Conservation (phyloP, 2,329 filamentous ascomycete species). For the Colletotrichum sp. region DNA sequence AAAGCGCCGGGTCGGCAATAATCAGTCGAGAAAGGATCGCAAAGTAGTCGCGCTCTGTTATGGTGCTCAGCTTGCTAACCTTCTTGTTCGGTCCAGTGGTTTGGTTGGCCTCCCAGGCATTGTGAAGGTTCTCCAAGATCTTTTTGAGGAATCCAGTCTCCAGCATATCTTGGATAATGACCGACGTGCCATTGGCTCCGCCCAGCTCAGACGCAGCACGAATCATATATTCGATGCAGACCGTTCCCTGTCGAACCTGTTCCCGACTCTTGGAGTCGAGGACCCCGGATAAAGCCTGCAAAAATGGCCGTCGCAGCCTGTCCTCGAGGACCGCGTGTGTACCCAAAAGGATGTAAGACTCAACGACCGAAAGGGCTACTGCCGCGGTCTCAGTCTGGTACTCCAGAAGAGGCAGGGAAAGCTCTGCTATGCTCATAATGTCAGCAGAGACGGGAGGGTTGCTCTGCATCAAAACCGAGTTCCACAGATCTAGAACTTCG, state of each 20-base stretch:
- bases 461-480: slow-evolving; percentile 72
- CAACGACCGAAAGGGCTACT: slow-evolving; percentile 67
- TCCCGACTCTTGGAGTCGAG: slow-evolving; percentile 62
- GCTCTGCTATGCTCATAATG: slow-evolving; percentile 67
- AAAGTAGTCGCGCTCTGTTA: slow-evolving; percentile 86
- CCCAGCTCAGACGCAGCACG: slow-evolving; percentile 67
- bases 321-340: slow-evolving; percentile 70
- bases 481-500: slow-evolving; percentile 91
- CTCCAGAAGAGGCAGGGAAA: slow-evolving; percentile 69
- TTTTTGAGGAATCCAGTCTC: slow-evolving; percentile 66
- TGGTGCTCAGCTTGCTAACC: slow-evolving; percentile 71
- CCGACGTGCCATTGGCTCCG: slow-evolving; percentile 62
- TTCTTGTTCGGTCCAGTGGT: slow-evolving; percentile 81
- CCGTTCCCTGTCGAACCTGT: slow-evolving; percentile 61
- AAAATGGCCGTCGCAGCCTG: slow-evolving; percentile 53
- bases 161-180: slow-evolving; percentile 71
- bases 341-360: slow-evolving; percentile 74
- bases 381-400: slow-evolving; percentile 68
- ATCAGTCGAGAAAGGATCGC: slow-evolving; percentile 80
- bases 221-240: slow-evolving; percentile 70
- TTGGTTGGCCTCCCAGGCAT: slow-evolving; percentile 76
- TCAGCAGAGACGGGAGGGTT: slow-evolving; percentile 64
- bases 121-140: slow-evolving; percentile 70
- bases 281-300: slow-evolving; percentile 53
- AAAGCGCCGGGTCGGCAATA: slow-evolving; percentile 72